A percentile compares a stretch with the other conserved stretches of the same genome.
phyloP scores from a whole-genome alignment of 495 filamentous ascomycete species.

The Hyphodiscus hymeniophilus region DNA sequence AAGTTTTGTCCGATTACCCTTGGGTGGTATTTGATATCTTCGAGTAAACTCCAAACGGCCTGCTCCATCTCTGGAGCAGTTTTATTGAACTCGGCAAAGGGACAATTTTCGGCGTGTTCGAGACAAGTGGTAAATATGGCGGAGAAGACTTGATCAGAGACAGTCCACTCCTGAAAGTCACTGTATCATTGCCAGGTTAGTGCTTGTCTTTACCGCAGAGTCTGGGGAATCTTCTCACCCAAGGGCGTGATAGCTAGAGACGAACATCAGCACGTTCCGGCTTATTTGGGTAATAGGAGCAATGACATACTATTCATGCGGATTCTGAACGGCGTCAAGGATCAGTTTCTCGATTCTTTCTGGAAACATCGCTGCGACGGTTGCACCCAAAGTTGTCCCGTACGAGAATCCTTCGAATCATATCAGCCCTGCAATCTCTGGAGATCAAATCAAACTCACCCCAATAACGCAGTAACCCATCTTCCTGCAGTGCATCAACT shows the following conservation, averaged over 20 bases:
- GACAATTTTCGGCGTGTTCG: slow-evolving; percentile 20
- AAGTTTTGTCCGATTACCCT: slow-evolving; percentile 11
- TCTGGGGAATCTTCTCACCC: no score
- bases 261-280: no score
- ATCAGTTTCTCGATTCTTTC: slow-evolving; percentile 35
- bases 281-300: no score
- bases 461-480: slow-evolving; percentile 38
- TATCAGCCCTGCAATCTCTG: no score
- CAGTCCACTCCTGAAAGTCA: slow-evolving; percentile 23
- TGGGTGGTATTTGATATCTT: slow-evolving; percentile 24
- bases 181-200: no score
- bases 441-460: no score
- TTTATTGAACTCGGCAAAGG: slow-evolving; percentile 23
- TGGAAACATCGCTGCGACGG: slow-evolving; percentile 37
- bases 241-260: no score
- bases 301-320: slow-evolving; percentile 32
- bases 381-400: slow-evolving; percentile 55
- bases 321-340: slow-evolving; percentile 39
- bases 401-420: slow-evolving; percentile 63
- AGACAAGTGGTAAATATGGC: slow-evolving; percentile 27
- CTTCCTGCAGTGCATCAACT: slow-evolving; percentile 34
- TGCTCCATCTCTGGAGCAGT: slow-evolving; percentile 29
- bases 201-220: no score
- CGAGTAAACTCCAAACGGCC: slow-evolving; percentile 23
- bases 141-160: slow-evolving; percentile 27